A percentile compares a stretch with the other conserved stretches of the same genome.
These are phyloP conservation scores for Phytophthora hibernalis DNA, from an alignment of 352 stramenopile genomes.

Conservation along the genomic window DNA sequence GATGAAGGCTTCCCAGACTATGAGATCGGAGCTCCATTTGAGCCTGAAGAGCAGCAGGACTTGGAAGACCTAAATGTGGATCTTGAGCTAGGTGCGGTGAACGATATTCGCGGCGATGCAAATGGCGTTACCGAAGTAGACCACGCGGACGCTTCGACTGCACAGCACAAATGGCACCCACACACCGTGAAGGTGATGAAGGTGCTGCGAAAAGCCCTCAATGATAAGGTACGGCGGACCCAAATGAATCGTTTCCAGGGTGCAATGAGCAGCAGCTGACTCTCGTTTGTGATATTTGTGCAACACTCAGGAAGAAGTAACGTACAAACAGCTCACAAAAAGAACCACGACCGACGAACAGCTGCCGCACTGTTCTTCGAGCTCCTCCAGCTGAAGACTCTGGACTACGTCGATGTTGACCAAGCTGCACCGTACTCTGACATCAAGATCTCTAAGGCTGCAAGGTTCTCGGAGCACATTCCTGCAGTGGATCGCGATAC, in stretches of 20 bases:
- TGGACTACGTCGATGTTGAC: slow-evolving; percentile 96
- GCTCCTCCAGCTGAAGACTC: slow-evolving; percentile 97
- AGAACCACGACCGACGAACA: slow-evolving; percentile 86
- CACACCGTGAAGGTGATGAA: slow-evolving; percentile 97
- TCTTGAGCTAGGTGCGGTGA: slow-evolving; percentile 82
- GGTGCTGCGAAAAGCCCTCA: slow-evolving; percentile 77
- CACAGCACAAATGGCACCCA: slow-evolving; percentile 97
- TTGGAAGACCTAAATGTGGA: slow-evolving; percentile 80
- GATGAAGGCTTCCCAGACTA: slow-evolving; percentile 59
- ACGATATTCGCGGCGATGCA: slow-evolving; percentile 77
- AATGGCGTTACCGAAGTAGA: slow-evolving; percentile 41
- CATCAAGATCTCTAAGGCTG: slow-evolving; percentile 90
- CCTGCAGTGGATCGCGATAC: slow-evolving; percentile 70
- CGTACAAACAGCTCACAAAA: slow-evolving; percentile 89
- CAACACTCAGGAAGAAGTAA: slow-evolving; percentile 56
- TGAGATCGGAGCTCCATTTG: slow-evolving; percentile 58
- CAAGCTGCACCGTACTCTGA: slow-evolving; percentile 95
- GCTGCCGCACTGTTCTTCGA: slow-evolving; percentile 97
- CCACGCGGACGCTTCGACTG: slow-evolving; percentile 51
- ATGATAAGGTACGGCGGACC: slow-evolving; percentile 52
- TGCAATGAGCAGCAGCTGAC: not conserved
- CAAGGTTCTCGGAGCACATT: slow-evolving; percentile 77
- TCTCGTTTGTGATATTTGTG: not conserved
- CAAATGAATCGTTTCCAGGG: slow-evolving; percentile 18
- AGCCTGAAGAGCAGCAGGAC: slow-evolving; percentile 52